Base-by-base conservation (phyloP, 768 basidiomycete species). In the Daedaleopsis nitida region DNA sequence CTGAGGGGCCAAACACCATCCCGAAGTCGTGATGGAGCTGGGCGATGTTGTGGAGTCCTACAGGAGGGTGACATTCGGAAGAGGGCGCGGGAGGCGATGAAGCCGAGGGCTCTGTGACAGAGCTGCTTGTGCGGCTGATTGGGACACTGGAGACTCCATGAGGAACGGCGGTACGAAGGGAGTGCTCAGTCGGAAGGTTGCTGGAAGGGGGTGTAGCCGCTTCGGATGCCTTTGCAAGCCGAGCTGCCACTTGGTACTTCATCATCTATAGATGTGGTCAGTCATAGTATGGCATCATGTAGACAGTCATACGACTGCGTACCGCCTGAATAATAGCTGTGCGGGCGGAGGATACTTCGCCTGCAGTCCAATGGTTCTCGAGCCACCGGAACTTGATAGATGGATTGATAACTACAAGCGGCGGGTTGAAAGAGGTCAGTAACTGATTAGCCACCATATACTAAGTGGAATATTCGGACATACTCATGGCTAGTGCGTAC, bases 401-500 rank as follows among this genome's bases (percentile, higher is more conserved):
- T 5, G 39, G 39, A 11, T 42, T 42, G 39, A 42, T 42, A 3
- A 42, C 39, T 42, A 11, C 17, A 17, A 5, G 17, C n/a, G n/a
- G n/a, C n/a, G n/a, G n/a, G n/a, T n/a, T 42, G 39, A 42, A 3
- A 17, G 39, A 10, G 11, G n/a, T n/a, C n/a, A n/a, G n/a, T n/a
- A n/a, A n/a, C n/a, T n/a, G n/a, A n/a, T n/a, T n/a, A n/a, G n/a
- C n/a, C n/a, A n/a, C n/a, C n/a, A n/a, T n/a, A n/a, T n/a, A n/a
- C n/a, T n/a, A n/a, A n/a, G n/a, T n/a, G n/a, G n/a, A n/a, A n/a
- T n/a, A n/a, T n/a, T n/a, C n/a, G n/a, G 39, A 39, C 60, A 10
- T 55, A 65, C 64, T 34, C 49, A 60, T 65, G 2, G 64, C 64
- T 11, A 62, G 47, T 1, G 55, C 49, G 24, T 60, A 65, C 34